Conservation (phyloP, 257 asterid species). For the Petunia axillaris region DNA sequence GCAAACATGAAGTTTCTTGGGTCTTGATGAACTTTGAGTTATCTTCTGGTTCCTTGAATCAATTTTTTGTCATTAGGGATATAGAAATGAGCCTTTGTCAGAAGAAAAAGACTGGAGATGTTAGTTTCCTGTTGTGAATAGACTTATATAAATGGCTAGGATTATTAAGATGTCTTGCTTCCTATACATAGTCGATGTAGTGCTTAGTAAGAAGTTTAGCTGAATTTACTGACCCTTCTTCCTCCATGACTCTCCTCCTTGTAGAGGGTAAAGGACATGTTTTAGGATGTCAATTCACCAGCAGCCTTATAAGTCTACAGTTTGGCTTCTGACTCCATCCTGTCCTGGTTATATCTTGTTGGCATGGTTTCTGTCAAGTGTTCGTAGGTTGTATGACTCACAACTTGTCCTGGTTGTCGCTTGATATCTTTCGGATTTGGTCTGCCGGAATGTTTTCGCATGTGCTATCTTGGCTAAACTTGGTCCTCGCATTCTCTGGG, state of each 20-base stretch:
- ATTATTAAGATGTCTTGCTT: not conserved
- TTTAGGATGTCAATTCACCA: slow-evolving; percentile 1
- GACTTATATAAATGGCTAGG: not conserved
- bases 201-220: not conserved
- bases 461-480: not conserved
- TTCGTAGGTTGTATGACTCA: not conserved
- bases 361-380: not conserved
- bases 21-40: slow-evolving; percentile 1
- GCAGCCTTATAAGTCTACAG: not conserved
- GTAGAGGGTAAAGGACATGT: not conserved
- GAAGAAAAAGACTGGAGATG: not conserved
- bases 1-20: not conserved
- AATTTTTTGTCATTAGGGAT: not conserved
- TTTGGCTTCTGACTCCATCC: not conserved
- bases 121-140: not conserved
- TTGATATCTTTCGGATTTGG: slow-evolving; percentile 12
- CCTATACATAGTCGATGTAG: not conserved
- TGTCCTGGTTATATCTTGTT: not conserved
- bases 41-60: not conserved
- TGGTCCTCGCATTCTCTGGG: not conserved
- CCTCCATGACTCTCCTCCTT: not conserved
- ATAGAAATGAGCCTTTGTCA: not conserved
- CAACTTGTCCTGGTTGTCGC: not conserved
- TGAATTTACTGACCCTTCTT: slow-evolving; percentile 17
- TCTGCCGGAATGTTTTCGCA: not conserved